Percentiles rank a stretch among this genome's conserved stretches.
Conservation (phyloP, 2,329 filamentous ascomycete genomes). For the Colletotrichum sp. region DNA sequence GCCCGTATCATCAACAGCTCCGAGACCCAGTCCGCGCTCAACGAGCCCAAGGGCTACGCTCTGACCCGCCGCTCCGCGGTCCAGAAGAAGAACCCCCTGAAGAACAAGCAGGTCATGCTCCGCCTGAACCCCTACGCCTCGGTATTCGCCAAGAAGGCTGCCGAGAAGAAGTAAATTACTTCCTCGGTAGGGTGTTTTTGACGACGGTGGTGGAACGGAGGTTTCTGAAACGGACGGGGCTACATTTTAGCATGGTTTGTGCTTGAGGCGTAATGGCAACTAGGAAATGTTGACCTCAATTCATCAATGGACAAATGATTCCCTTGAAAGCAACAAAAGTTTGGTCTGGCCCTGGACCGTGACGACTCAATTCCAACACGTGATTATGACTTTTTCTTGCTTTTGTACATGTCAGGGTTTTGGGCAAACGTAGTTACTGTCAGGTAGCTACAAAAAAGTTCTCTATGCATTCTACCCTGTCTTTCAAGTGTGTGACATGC, state of each 20-base stretch:
- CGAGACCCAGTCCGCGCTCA: slow-evolving; percentile 96
- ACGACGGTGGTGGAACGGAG: slow-evolving; percentile 12
- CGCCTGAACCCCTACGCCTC: slow-evolving; percentile 98
- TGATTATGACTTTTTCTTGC: slow-evolving; percentile 16
- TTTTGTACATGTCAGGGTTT: neutral
- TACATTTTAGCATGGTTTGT: slow-evolving; percentile 26
- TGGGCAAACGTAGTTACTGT: slow-evolving; percentile 3
- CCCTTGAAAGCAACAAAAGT: slow-evolving; percentile 15
- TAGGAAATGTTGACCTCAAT: slow-evolving; percentile 26
- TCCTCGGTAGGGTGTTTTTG: slow-evolving; percentile 1
- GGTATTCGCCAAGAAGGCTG: slow-evolving; percentile 79
- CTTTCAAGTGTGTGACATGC: neutral
- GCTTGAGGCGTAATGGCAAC: slow-evolving; percentile 25
- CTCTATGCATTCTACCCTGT: neutral
- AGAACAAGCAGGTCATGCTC: slow-evolving; percentile 98
- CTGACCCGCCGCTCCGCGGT: slow-evolving; percentile 88
- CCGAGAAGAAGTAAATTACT: slow-evolving; percentile 51
- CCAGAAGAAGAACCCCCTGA: slow-evolving; percentile 99
- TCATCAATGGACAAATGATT: slow-evolving; percentile 27
- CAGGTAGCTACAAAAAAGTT: slow-evolving; percentile 19
- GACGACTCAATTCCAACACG: slow-evolving; percentile 10
- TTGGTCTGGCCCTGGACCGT: slow-evolving; percentile 13
- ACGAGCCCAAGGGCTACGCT: slow-evolving; percentile 87
- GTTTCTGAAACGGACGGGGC: slow-evolving; percentile 22
- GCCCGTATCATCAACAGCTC: slow-evolving; percentile 98